Evolutionary conservation across 306 rosid species (phyloP).

Genomic region (Lablab purpureus): DNA sequence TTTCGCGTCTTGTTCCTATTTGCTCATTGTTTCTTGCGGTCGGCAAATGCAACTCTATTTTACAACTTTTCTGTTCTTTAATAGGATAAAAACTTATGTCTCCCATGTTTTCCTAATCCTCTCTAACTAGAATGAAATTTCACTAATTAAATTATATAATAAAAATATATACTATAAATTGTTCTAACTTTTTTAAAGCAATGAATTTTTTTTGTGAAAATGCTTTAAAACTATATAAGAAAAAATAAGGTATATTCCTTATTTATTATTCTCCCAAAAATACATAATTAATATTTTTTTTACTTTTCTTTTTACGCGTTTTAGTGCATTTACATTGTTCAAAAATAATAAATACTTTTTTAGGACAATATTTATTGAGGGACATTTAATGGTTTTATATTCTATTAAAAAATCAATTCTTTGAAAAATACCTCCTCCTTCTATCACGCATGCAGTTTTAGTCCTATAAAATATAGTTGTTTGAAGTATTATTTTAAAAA

Average conservation of each 20-base stretch:
- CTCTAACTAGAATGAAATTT: background rate
- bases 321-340: background rate
- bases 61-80: background rate
- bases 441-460: no score
- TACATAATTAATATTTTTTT: background rate
- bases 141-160: background rate
- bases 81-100: background rate
- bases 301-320: background rate
- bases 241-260: no score
- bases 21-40: conserved; percentile 3
- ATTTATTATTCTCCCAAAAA: no score
- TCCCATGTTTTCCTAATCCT: background rate
- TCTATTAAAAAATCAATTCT: background rate
- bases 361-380: background rate
- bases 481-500: no score
- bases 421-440: background rate
- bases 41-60: background rate
- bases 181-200: no score
- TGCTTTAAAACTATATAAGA: background rate
- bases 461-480: no score
- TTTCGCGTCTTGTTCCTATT: conserved; percentile 30
- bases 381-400: background rate
- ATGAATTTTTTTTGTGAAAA: background rate
- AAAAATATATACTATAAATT: background rate
- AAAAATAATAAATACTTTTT: background rate